Conservation (phyloP, 1,139 yeast species). For the Sugiyamaella novakii region DNA sequence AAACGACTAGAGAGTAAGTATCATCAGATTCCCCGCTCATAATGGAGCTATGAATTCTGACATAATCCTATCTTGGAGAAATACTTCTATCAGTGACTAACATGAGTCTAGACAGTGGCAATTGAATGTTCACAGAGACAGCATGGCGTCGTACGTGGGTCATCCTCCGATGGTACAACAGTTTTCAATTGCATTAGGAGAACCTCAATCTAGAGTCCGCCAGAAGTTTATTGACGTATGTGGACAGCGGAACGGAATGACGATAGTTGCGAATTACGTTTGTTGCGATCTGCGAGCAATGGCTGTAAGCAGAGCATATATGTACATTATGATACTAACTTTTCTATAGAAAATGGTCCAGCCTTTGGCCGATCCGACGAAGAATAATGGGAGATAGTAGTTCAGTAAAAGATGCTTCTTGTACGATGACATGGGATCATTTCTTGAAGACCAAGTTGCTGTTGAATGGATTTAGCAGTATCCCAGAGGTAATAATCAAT, state of each 20-base stretch:
- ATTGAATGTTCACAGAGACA: constrained; percentile 69
- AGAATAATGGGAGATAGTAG: constrained; percentile 3
- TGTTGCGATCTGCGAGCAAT: too few relatives aligned
- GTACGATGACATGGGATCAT: constrained; percentile 45
- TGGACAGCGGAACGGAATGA: too few relatives aligned
- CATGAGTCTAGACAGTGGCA: constrained; percentile 56
- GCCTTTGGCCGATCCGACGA: constrained; percentile 12
- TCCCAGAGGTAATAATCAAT: constrained; percentile 50
- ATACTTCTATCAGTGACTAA: too few relatives aligned
- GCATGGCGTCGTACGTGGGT: constrained; percentile 67
- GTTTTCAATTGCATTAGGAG: constrained; percentile 62
- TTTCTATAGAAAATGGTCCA: constrained; percentile 22
- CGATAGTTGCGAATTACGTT: too few relatives aligned
- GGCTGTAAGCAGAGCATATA: too few relatives aligned
- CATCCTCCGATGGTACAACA: constrained; percentile 70
- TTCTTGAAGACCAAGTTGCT: constrained; percentile 25
- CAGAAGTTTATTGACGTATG: constrained; percentile 55
- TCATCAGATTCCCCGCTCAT: too few relatives aligned
- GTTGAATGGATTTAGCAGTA: constrained; percentile 46
- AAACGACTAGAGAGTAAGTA: constrained; percentile 56
- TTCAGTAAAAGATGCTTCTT: constrained; percentile 42
- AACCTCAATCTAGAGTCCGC: constrained; percentile 53
- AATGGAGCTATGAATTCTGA: too few relatives aligned
- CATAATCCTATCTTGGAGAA: too few relatives aligned
- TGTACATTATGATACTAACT: too few relatives aligned